Evolutionary conservation across 139 green algal species (phyloP), one percentile per base, ranked within the genome.

Genomic region (Helicosporidium sp.): DNA sequence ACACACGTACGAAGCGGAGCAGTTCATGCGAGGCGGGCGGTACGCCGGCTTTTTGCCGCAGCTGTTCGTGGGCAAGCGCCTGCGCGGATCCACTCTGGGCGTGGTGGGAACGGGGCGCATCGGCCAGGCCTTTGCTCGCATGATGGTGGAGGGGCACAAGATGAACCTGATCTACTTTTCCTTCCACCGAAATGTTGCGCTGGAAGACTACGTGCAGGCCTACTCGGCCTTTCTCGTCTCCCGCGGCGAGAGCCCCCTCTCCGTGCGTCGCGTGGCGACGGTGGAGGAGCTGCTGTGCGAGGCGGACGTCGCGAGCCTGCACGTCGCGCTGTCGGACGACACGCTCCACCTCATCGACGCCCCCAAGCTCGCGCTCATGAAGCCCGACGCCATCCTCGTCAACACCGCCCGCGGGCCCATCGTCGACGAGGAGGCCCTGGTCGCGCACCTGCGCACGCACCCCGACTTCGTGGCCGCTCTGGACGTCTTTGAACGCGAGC

Each of bases 81-180:
- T 85, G 42, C 79, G 74, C 73, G 69, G 77, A 47, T 89, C 92
- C 68, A 93, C 78, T 16, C 82, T 97, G 7, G 87, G 87, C 43
- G 91, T 97, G 57, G 75, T 97, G 26, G 87, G 87, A 10, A 87
- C 87, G 1, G 87, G 87, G 1, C 74, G 85, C 47, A 95, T 95
- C 48, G 85, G 85, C 26, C 70, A 60, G 15, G 84, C 85, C 1
- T 97, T 96, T 52, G 89, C 87, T 2, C 73, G 79, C 55, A 97
- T 97, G 87, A 92, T 97, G 80, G 81, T 85, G 25, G 87, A 97
- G 62, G 87, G 87, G 1, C 91, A 97, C 82, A 97, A 97, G 65
- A 94, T 93, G 78, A 74, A 97, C 73, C 52, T 97, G 10, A 65
- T 97, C 6, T 97, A 97, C 67, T n/a, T n/a, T n/a, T n/a, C n/a